Evolutionary conservation across 139 green algal genomes (phyloP), one percentile per base, ranked within the genome.

Genomic region (Edaphochlamys debaryana): DNA sequence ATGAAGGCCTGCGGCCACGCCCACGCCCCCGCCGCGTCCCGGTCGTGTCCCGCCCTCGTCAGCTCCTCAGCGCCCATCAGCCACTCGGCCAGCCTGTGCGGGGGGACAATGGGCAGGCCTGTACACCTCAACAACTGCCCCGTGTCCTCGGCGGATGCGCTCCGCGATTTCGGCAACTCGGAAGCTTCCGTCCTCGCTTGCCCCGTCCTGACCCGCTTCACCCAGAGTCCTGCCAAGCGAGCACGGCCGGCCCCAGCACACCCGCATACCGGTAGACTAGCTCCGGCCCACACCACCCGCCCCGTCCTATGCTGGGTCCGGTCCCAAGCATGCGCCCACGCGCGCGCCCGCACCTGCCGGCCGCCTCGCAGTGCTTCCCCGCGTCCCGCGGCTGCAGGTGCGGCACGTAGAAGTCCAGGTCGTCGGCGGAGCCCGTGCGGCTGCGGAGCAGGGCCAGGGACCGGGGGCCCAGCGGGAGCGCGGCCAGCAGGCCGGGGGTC

Each of bases 361-460:
- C 76, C n/a, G 62, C 73, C 22, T 42, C 63, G 76, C 73, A 74
- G 32, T 66, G 34, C 11, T 42, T 62, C 1, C 5, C 62, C 32
- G 64, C 62, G 41, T 82, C 76, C 20, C 52, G 22, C 32, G 63
- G 0, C 27, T 45, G 62, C 63, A 82, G 76, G 41, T 64, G 62
- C 25, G 76, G 76, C 11, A 73, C 42, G 63, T 82, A 82, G 41
- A 73, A 82, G 34, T 73, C 76, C 34, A 82, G 62, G 76, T 82
- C 76, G 45, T 82, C 63, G 23, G 76, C 76, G 60, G 62, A 74
- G 63, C 76, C 76, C 30, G 63, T 82, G 52, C 76, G 76, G 76
- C 63, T 63, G 37, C 76, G 41, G 42, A 82, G 76, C 6, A 32
- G 42, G 20, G 76, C 76, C 62, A 82, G 60, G 27, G 63, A 41